A percentile compares a stretch with the other conserved stretches of the same genome.
These are phyloP conservation scores for Ustilago shanxiensis DNA, from an alignment of 1,284 basidiomycete species.

Conservation along the genomic window DNA sequence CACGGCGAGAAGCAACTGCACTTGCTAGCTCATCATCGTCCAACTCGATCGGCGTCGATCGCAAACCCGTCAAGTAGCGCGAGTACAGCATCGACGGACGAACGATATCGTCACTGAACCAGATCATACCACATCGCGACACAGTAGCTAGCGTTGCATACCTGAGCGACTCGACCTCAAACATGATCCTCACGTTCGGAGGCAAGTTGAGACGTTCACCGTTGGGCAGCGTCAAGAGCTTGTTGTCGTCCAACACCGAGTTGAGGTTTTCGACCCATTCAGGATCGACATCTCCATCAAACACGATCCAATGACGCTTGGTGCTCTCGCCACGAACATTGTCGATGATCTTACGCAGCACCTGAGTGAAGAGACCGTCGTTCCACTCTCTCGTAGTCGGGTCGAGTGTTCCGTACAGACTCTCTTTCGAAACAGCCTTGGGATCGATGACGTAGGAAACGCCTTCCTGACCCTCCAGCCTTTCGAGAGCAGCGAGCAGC, in stretches of 20 bases:
- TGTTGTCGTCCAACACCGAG: constrained; percentile 95
- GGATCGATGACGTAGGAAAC: constrained; percentile 98
- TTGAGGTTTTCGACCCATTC: constrained; percentile 99
- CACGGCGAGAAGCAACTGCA: constrained; percentile 74
- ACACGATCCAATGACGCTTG: constrained; percentile 99
- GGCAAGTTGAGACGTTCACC: constrained; percentile 98
- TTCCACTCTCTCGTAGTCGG: constrained; percentile 99
- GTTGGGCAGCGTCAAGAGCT: constrained; percentile 94
- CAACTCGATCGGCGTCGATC: constrained; percentile 83
- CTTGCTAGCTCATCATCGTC: constrained; percentile 81
- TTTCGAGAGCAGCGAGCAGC: constrained; percentile 87
- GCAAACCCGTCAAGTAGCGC: constrained; percentile 85
- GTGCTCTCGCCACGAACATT: constrained; percentile 97
- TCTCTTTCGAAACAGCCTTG: constrained; percentile 99
- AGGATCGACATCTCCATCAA: constrained; percentile 99
- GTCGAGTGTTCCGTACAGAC: constrained; percentile 95
- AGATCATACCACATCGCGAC: constrained; percentile 99
- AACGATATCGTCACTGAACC: constrained; percentile 98
- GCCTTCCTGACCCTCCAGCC: constrained; percentile 91
- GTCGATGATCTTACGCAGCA: constrained; percentile 96
- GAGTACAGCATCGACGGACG: constrained; percentile 90
- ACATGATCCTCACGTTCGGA: constrained; percentile 98
- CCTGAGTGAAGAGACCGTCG: constrained; percentile 97
- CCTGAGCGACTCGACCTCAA: constrained; percentile 97
- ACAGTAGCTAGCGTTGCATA: constrained; percentile 98